These are phyloP conservation scores for Bretschneidera sinensis DNA, from an alignment of 345 rosid genomes.

Conservation along the genomic window DNA sequence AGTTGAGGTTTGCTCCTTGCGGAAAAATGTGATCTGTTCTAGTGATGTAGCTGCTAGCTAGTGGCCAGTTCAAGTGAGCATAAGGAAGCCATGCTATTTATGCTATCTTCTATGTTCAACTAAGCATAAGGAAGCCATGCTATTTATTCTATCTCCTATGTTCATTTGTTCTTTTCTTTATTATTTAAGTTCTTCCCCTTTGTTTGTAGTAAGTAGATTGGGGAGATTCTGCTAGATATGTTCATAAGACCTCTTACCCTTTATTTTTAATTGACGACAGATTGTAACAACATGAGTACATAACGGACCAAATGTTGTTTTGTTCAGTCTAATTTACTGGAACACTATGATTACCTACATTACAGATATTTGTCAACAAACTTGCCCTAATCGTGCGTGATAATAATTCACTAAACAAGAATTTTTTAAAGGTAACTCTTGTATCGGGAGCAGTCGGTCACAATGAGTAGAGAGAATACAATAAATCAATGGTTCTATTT, in stretches of 20 bases:
- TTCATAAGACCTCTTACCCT: background rate
- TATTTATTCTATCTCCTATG: no score
- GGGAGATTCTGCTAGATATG: background rate
- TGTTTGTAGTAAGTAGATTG: background rate
- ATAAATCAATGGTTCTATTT: no score
- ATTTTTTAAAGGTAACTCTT: no score
- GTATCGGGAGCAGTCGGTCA: no score
- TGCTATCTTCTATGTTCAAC: background rate
- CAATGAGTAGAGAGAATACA: no score
- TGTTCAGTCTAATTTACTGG: background rate
- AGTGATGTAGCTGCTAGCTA: background rate
- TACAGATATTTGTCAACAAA: no score
- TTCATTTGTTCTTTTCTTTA: no score
- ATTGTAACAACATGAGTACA: background rate
- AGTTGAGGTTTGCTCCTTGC: constrained; percentile 16
- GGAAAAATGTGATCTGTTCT: constrained; percentile 6
- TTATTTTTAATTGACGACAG: background rate
- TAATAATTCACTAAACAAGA: no score
- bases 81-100: background rate
- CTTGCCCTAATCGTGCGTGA: no score
- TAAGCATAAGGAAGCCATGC: no score
- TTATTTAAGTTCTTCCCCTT: background rate
- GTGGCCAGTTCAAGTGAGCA: background rate
- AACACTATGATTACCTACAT: no score
- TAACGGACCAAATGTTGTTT: background rate